phyloP scores from a whole-genome alignment of 2,329 filamentous ascomycete genomes.

The Didymosphaeria variabile region DNA sequence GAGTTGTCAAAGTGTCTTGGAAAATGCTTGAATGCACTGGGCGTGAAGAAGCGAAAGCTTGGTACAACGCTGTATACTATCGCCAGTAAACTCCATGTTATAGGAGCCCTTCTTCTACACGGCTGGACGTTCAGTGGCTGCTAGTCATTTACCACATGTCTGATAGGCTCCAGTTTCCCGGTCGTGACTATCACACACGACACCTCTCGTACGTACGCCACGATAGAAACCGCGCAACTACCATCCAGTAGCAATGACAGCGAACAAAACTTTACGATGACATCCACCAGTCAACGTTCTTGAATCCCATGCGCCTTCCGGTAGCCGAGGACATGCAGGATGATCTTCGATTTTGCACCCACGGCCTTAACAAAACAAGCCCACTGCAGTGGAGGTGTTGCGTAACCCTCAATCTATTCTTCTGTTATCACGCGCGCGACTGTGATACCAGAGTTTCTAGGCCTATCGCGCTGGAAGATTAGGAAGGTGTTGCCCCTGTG shows the following conservation, averaged over 20 bases:
- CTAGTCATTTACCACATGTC: background rate
- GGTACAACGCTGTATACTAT: background rate
- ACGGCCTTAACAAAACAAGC: background rate
- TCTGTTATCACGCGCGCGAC: background rate
- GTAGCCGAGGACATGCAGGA: background rate
- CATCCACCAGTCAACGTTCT: background rate
- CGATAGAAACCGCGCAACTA: background rate
- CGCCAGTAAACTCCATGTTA: too few relatives aligned
- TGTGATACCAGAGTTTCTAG: background rate
- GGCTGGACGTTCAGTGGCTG: too few relatives aligned
- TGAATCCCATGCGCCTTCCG: background rate
- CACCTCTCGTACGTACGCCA: background rate
- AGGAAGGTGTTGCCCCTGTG: conserved; percentile 1
- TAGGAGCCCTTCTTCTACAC: too few relatives aligned
- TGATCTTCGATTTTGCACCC: background rate
- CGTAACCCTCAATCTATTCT: conserved; percentile 1
- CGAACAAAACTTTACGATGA: background rate
- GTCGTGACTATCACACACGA: background rate
- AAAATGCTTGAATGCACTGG: conserved; percentile 5
- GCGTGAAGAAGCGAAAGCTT: conserved; percentile 3
- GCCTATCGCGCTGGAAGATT: background rate
- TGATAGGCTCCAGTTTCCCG: background rate
- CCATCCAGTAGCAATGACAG: background rate
- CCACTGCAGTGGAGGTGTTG: background rate
- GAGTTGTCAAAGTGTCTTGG: background rate